These are phyloP conservation scores for Tricholomella constricta DNA, from an alignment of 768 basidiomycete species.

Conservation along the genomic window DNA sequence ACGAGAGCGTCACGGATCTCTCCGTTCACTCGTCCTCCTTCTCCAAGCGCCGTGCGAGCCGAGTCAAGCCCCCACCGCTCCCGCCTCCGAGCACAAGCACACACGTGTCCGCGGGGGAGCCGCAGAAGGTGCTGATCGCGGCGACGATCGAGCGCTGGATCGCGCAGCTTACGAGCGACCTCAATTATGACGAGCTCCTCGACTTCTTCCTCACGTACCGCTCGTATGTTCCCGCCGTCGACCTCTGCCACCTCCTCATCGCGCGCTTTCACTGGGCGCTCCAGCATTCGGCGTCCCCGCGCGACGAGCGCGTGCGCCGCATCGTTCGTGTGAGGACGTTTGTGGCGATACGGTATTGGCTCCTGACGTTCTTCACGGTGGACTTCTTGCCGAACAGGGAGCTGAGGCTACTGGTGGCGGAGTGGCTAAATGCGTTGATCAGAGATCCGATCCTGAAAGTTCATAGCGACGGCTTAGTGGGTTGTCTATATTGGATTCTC, in stretches of 20 bases:
- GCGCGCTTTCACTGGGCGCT: slow-evolving; percentile 91
- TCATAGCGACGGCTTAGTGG: slow-evolving; percentile 71
- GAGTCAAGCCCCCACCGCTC: slow-evolving; percentile 32
- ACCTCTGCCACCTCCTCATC: slow-evolving; percentile 80
- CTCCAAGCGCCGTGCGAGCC: slow-evolving; percentile 36
- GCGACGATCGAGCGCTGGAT: slow-evolving; percentile 95
- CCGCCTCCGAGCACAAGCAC: slow-evolving; percentile 13
- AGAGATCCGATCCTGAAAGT: slow-evolving; percentile 69
- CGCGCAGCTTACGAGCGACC: slow-evolving; percentile 83
- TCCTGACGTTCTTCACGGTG: slow-evolving; percentile 85
- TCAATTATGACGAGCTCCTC: slow-evolving; percentile 84
- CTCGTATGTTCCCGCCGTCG: slow-evolving; percentile 76
- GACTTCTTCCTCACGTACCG: slow-evolving; percentile 94
- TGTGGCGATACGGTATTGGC: slow-evolving; percentile 88
- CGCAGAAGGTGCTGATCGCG: slow-evolving; percentile 67
- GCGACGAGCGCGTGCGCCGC: slow-evolving; percentile 71
- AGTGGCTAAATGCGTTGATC: slow-evolving; percentile 80
- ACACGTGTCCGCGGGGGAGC: slow-evolving; percentile 23
- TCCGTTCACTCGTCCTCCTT: slow-evolving; percentile 34
- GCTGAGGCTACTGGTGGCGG: slow-evolving; percentile 68
- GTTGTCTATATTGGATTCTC: slow-evolving; percentile 25
- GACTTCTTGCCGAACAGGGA: slow-evolving; percentile 86
- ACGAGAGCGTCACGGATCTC: slow-evolving; percentile 36
- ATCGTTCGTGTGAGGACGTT: slow-evolving; percentile 89
- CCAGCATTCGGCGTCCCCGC: slow-evolving; percentile 43